Base-by-base conservation (phyloP, 345 rosid genomes). In the Theobroma cacao region DNA sequence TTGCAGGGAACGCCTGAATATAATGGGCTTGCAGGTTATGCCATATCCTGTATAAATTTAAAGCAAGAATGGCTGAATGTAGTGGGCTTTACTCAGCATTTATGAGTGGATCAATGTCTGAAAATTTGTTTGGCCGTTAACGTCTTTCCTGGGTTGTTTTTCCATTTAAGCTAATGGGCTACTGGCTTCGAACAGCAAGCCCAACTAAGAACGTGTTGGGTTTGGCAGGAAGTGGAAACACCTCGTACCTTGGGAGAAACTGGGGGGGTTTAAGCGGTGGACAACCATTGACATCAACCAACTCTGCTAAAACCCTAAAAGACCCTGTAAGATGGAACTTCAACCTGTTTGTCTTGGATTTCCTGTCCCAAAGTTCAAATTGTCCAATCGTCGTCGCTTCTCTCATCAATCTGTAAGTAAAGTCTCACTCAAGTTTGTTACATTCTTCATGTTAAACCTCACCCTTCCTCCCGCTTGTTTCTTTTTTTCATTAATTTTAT, bases 261-360 rank as follows among this genome's bases (percentile, higher is more conserved):
- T n/a, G 13, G 76, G 85, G 86, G 87, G 86, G 87, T 88, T 86
- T 75, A 84, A 82, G 81, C 77, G 41, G 20, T 22, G 43, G 43
- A 11, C 52, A 36, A 7, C 18, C 33, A 1, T 5, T 5, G 17
- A 18, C 52, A 33, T 24, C 47, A 66, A 38, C 75, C 38, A 33
- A 47, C 10, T 1, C 26, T 64, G 62, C 82, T 78, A 63, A 73
- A 82, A 83, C 83, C 83, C 84, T 56, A 82, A 74, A 59, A 53
- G 63, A 31, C 75, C 52, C 30, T 12, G 12, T 14, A 38, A 53
- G 63, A 90, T 90, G 97, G 89, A 79, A 59, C 58, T 82, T 64
- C 90, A 87, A 79, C 80, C 94, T 9, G 82, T 86, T 79, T 89
- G 89, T 79, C 62, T 81, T 7, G 89, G 94, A 20, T 59, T 84